phyloP scores from a whole-genome alignment of 192 early-diverging fungal genomes.

The Backusella tarrabulga region DNA sequence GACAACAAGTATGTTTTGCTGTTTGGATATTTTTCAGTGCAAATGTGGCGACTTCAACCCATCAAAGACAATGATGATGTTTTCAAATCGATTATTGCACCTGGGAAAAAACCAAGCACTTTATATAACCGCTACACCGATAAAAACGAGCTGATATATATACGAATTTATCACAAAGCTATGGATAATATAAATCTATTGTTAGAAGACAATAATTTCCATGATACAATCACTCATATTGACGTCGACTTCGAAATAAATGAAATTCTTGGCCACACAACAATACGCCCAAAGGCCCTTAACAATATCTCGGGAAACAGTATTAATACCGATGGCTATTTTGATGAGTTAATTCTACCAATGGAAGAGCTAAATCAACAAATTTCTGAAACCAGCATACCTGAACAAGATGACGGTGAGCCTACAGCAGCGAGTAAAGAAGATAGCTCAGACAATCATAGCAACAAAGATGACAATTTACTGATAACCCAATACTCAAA shows the following conservation, averaged over 20 bases:
- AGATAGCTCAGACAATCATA: neutral
- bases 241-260: neutral
- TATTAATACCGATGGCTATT: neutral
- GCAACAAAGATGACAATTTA: neutral
- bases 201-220: neutral
- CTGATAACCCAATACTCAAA: neutral
- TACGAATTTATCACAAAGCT: neutral
- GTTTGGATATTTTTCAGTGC: neutral
- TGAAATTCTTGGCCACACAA: neutral
- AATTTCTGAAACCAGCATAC: neutral
- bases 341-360: neutral
- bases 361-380: neutral
- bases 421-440: too few species aligned
- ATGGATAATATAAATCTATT: neutral
- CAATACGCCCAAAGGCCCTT: neutral
- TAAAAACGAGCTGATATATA: neutral
- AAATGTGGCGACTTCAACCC: neutral
- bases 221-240: neutral
- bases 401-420: too few species aligned
- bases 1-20: neutral
- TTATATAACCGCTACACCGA: neutral
- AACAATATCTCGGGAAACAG: neutral
- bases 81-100: too few species aligned
- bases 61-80: neutral
- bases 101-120: too few species aligned